These are phyloP conservation scores for Colletotrichum phormii DNA, from an alignment of 2,329 filamentous ascomycete species.

Conservation along the genomic window DNA sequence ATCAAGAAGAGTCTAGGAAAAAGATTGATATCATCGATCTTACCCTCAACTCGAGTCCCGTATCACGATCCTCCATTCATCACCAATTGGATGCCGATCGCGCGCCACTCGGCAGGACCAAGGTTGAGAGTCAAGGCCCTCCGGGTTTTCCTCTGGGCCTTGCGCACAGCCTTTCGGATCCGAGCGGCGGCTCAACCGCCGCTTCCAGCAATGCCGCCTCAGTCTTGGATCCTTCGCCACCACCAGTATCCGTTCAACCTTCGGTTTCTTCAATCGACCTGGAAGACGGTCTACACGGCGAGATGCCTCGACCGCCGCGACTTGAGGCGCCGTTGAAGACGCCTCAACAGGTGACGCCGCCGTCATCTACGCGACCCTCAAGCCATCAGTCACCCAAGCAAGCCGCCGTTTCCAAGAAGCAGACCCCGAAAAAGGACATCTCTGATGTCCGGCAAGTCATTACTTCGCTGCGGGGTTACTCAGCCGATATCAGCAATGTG, in stretches of 20 bases:
- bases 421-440: conserved; percentile 52
- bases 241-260: conserved; percentile 28
- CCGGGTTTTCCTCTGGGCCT: conserved; percentile 17
- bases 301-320: conserved; percentile 27
- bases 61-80: background rate
- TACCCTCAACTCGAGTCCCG: conserved; percentile 26
- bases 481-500: conserved; percentile 56
- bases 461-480: conserved; percentile 41
- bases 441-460: conserved; percentile 50
- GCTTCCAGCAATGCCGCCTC: conserved; percentile 36
- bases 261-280: conserved; percentile 32
- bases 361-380: conserved; percentile 29
- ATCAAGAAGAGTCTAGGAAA: background rate
- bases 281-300: conserved; percentile 23
- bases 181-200: conserved; percentile 31
- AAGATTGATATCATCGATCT: conserved; percentile 24
- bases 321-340: conserved; percentile 13
- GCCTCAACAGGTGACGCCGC: conserved; percentile 33
- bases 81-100: conserved; percentile 21
- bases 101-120: conserved; percentile 8
- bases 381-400: conserved; percentile 44
- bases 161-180: conserved; percentile 25
- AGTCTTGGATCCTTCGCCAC: conserved; percentile 32
- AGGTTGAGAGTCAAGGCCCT: conserved; percentile 13
- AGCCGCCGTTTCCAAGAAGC: conserved; percentile 31